Conservation (phyloP, 208 protist genomes). For the Polymyxa betae region DNA sequence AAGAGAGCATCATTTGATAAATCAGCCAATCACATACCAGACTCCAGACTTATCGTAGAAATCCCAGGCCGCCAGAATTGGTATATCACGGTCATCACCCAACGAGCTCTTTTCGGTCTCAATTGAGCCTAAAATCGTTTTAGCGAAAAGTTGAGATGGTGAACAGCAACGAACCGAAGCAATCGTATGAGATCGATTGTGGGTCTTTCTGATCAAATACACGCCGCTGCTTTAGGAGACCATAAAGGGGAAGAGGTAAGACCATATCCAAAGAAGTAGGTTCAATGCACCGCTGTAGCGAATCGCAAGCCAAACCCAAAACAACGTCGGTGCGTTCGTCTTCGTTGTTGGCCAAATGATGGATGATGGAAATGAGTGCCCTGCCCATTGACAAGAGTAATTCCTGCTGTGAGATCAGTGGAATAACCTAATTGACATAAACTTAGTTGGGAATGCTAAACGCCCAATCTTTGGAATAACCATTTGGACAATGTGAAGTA, state of each 20-base stretch:
- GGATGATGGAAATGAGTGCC: background rate
- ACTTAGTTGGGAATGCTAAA: background rate
- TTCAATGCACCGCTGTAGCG: background rate
- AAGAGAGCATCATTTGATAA: background rate
- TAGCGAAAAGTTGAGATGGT: too few species aligned
- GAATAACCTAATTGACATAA: background rate
- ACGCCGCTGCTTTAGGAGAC: background rate
- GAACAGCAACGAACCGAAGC: too few species aligned
- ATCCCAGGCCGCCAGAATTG: background rate
- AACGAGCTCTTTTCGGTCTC: background rate
- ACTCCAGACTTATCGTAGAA: slow-evolving; percentile 40
- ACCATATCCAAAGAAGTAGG: background rate
- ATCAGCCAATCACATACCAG: background rate
- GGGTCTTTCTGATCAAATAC: too few species aligned
- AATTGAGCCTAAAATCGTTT: too few species aligned
- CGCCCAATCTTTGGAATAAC: background rate
- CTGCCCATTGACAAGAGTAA: background rate
- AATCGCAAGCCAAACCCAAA: background rate
- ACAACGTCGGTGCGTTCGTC: background rate
- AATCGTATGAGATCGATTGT: too few species aligned
- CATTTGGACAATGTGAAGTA: background rate
- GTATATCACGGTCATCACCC: background rate
- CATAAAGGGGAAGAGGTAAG: background rate
- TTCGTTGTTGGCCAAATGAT: background rate
- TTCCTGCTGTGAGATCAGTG: background rate